Base-by-base conservation (phyloP, 139 green algal genomes). In the Chlamydomonas sphaeroides region DNA sequence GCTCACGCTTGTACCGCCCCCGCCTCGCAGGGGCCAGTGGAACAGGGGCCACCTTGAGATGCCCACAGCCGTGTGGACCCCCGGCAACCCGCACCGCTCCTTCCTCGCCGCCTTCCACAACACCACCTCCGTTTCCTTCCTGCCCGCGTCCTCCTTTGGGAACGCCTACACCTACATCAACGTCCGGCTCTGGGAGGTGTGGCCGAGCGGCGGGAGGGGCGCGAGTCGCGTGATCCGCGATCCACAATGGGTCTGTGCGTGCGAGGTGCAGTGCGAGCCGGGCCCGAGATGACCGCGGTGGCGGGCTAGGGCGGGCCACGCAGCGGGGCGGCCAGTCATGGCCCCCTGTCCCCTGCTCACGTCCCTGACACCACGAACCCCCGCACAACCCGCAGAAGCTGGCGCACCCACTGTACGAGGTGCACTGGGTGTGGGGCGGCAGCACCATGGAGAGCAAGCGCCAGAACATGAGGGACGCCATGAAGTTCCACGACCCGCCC, bases 161-260 rank as follows among this genome's bases (percentile, higher is more conserved):
- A 86, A 89, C 74, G 65, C 79, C 7, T 89, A 89, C 85, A 89
- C 85, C 53, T 89, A 84, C 36, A 49, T 84, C 23, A 84, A 84
- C 77, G 48, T 45, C 30, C 32, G 65, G 45, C 65, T 84, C 48
- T 75, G 35, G 48, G 77, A 84, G 48, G 77, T 84, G n/a, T 1
- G 74, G 45, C 45, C 10, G 10, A 14, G 45, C 45, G 8, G 45
- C 14, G 45, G 45, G 45, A 51, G 45, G 45, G 8, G 45, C 45
- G 45, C 45, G 10, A 51, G 45, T 8, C 10, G 10, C 45, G 14
- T 14, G 45, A 14, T 8, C 45, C 10, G 10, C 10, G 45, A 8
- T 8, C 14, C 10, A 14, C 45, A 14, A 8, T 51, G 45, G 45
- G 10, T 51, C 10, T 8, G 45, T 8, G 45, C n/a, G 45, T 14